Conservation (phyloP, 2,329 filamentous ascomycete species). For the Aspergillus nomiae region DNA sequence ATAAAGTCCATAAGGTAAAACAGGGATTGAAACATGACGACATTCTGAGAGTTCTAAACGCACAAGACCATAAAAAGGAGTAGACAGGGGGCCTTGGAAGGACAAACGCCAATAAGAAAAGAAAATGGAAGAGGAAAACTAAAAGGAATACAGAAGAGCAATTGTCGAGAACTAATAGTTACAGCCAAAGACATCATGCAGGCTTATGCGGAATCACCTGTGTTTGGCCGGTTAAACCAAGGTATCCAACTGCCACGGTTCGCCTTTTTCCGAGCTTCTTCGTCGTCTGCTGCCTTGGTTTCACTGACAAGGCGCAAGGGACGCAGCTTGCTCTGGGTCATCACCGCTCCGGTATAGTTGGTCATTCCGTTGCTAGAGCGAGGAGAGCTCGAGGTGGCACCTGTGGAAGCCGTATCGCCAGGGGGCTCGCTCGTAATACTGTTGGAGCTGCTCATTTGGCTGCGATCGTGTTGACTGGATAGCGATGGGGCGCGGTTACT, state of each 20-base stretch:
- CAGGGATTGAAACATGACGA: slow-evolving; percentile 21
- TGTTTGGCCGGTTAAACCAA: slow-evolving; percentile 46
- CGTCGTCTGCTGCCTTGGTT: slow-evolving; percentile 42
- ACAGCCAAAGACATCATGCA: slow-evolving; percentile 2
- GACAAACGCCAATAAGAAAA: slow-evolving; percentile 7
- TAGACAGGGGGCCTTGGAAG: slow-evolving; percentile 2
- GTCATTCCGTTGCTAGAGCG: slow-evolving; percentile 68
- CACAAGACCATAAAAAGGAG: not conserved
- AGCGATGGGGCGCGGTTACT: slow-evolving; percentile 56
- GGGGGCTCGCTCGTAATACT: slow-evolving; percentile 53
- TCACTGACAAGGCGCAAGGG: slow-evolving; percentile 76
- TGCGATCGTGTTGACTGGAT: slow-evolving; percentile 49
- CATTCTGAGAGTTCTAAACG: slow-evolving; percentile 15
- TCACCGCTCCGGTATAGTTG: slow-evolving; percentile 67
- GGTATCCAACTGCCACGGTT: slow-evolving; percentile 51
- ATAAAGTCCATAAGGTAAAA: slow-evolving; percentile 16
- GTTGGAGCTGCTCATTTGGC: slow-evolving; percentile 68
- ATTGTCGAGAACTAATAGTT: not conserved
- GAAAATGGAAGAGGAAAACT: slow-evolving; percentile 10
- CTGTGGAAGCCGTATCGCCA: slow-evolving; percentile 47
- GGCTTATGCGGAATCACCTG: slow-evolving; percentile 16
- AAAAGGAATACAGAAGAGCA: slow-evolving; percentile 6
- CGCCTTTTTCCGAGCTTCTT: slow-evolving; percentile 48
- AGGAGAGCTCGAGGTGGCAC: slow-evolving; percentile 55
- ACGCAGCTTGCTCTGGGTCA: slow-evolving; percentile 72